These are phyloP conservation scores for Luffa aegyptiaca DNA, from an alignment of 306 rosid species.

Conservation along the genomic window DNA sequence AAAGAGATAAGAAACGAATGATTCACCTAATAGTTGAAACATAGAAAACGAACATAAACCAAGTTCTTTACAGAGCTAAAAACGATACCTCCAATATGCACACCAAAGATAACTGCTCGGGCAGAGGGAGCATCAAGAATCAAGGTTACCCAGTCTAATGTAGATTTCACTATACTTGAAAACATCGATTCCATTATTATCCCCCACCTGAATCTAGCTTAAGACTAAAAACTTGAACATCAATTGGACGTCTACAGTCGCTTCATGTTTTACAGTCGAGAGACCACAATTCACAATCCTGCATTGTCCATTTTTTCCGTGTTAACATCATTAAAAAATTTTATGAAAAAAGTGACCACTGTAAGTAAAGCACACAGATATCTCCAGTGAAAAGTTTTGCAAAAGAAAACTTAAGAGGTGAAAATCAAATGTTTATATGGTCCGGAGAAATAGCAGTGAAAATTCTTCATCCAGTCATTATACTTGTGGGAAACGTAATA, in stretches of 20 bases:
- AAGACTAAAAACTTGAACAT: neutral
- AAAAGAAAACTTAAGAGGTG: neutral
- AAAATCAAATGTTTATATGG: neutral
- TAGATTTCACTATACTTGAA: slow-evolving; percentile 34
- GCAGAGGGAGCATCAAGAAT: slow-evolving; percentile 70
- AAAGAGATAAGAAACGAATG: slow-evolving; percentile 2
- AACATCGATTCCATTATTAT: slow-evolving; percentile 7
- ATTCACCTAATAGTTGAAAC: neutral
- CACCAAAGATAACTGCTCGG: slow-evolving; percentile 83
- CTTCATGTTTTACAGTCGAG: neutral
- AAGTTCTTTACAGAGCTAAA: slow-evolving; percentile 1
- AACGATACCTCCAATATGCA: slow-evolving; percentile 64
- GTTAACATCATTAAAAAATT: neutral
- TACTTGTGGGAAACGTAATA: neutral
- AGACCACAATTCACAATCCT: neutral
- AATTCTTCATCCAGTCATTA: neutral
- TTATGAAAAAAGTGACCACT: neutral
- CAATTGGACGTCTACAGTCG: neutral
- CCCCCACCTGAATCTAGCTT: neutral
- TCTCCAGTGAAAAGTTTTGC: neutral
- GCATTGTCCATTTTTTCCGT: neutral
- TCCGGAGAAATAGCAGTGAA: neutral
- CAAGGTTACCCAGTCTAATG: slow-evolving; percentile 49
- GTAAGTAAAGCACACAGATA: neutral
- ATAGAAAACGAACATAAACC: neutral